Base-by-base conservation (phyloP, 768 basidiomycete genomes). In the Tephrocybe sp. region DNA sequence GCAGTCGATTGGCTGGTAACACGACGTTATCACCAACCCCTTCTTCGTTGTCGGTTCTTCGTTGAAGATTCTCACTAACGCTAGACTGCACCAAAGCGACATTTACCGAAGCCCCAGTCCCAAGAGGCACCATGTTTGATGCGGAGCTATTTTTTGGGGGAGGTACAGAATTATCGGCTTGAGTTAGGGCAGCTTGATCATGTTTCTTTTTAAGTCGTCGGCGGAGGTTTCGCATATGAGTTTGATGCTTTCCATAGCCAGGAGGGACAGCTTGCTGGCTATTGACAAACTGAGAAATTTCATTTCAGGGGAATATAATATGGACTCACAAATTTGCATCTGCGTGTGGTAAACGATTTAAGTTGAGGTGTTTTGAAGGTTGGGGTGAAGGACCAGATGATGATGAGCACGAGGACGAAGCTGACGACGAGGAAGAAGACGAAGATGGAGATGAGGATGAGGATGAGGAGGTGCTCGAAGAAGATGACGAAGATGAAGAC, bases 71-170 rank as follows among this genome's bases (percentile, higher is more conserved):
- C n/a, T n/a, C n/a, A n/a, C n/a, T n/a, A n/a, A n/a, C n/a, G n/a
- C 26, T 26, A 26, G 31, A n/a, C 30, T 22, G 30, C 16, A 38
- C 14, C 2, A 2, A 9, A 17, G 23, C 17, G 10, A 20, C 32
- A 17, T 35, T 20, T 2, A n/a, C 17, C 17, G 7, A 7, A 31
- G 42, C 7, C n/a, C 42, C 43, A 45, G 50, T 12, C 35, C 77
- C 76, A 4, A 82, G 65, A 0, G 77, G 77, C 1, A 76, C 60
- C 3, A 68, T 61, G 59, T 85, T 84, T 5, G 68, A 59, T 5
- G 70, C 69, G 0, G 78, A 75, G 20, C 57, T 61, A 0, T 66
- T 67, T 44, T 61, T 64, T 1, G 65, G 63, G 10, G 62, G 58
- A n/a, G 49, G 43, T 14, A 63, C 44, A 7, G 38, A 26, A 3